Percentiles rank a stretch among this genome's conserved stretches.
These are phyloP conservation scores for Cordyceps militaris DNA, from an alignment of 2,329 filamentous ascomycete species.

Conservation along the genomic window DNA sequence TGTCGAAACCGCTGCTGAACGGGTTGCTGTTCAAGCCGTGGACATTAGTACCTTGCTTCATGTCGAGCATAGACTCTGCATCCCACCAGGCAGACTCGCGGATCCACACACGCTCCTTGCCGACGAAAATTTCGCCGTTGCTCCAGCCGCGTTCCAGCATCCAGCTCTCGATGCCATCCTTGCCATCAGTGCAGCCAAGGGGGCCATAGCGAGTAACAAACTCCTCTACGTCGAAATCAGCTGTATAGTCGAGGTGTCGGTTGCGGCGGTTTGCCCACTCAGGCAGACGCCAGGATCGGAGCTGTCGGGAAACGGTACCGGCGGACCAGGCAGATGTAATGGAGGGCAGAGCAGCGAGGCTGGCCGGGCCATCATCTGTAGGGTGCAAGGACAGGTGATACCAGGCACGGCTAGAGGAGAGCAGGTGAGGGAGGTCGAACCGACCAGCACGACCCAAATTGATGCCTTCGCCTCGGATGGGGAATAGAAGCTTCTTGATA, in stretches of 20 bases:
- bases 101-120: slow-evolving; percentile 91
- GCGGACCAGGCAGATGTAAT: slow-evolving; percentile 87
- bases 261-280: slow-evolving; percentile 96
- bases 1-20: slow-evolving; percentile 49
- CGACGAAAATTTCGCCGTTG: slow-evolving; percentile 91
- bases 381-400: slow-evolving; percentile 90
- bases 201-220: slow-evolving; percentile 76
- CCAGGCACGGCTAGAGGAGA: slow-evolving; percentile 86
- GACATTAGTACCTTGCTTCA: slow-evolving; percentile 57
- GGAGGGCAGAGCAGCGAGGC: slow-evolving; percentile 62
- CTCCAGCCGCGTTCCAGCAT: slow-evolving; percentile 93
- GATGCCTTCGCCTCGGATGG: slow-evolving; percentile 70
- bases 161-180: slow-evolving; percentile 91
- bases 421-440: slow-evolving; percentile 65
- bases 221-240: slow-evolving; percentile 91
- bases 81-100: slow-evolving; percentile 95
- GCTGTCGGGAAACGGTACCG: slow-evolving; percentile 82
- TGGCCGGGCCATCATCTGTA: slow-evolving; percentile 75
- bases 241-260: slow-evolving; percentile 87
- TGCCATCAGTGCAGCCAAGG: slow-evolving; percentile 82
- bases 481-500: slow-evolving; percentile 73
- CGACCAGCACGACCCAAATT: slow-evolving; percentile 70
- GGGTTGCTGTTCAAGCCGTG: slow-evolving; percentile 39
- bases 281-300: slow-evolving; percentile 85
- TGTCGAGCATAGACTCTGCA: slow-evolving; percentile 89